Evolutionary conservation across 2,329 filamentous ascomycete genomes (phyloP).

Genomic region (Cordyceps fumosorosea): DNA sequence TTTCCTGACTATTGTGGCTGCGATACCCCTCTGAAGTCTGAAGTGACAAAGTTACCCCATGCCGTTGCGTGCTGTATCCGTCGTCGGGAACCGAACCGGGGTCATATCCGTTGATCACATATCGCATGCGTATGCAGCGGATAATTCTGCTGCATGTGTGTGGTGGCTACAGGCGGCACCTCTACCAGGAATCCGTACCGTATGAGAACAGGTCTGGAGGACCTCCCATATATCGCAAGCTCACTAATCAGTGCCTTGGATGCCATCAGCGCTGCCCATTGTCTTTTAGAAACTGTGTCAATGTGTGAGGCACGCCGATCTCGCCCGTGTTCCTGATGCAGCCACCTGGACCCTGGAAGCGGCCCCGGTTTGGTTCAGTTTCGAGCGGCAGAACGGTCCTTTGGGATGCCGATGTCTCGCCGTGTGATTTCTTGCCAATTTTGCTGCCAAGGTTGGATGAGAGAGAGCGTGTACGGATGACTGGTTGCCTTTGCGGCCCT

Average conservation of each 20-base stretch:
- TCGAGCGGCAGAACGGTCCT: not conserved
- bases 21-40: not conserved
- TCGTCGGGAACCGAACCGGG: not conserved
- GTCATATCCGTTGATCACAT: not conserved
- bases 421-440: not conserved
- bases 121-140: not conserved
- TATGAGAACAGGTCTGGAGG: not conserved
- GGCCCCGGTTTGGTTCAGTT: not conserved
- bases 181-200: no score
- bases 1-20: not conserved
- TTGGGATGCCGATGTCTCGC: constrained; percentile 1
- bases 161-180: not conserved
- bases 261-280: not conserved
- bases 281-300: not conserved
- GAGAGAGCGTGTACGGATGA: not conserved
- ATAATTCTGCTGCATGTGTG: not conserved
- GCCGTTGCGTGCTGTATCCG: not conserved
- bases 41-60: not conserved
- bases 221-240: not conserved
- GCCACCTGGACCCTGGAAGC: not conserved
- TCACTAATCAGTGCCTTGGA: not conserved
- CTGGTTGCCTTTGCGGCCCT: not conserved
- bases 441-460: not conserved
- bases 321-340: not conserved
- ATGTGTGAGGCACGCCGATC: not conserved